Evolutionary conservation across 192 early-diverging fungal species (phyloP), one percentile per base, ranked within the genome.

Genomic region (Backusella liffmaniae): DNA sequence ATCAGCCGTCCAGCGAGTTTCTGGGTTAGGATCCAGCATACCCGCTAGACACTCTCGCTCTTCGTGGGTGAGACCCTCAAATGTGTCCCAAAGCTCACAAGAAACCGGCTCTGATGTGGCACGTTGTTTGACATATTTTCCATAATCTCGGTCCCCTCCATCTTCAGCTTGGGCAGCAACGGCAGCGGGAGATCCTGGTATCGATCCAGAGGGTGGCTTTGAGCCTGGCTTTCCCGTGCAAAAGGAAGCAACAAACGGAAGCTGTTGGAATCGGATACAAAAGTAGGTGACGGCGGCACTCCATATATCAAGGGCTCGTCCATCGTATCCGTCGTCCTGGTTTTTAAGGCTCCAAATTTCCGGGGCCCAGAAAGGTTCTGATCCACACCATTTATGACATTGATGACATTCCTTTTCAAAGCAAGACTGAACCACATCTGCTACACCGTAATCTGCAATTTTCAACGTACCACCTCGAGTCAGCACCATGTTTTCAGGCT

Each of bases 371-470:
- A 98, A 99, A 15, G 96, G 96, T 70, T 96, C 96, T 23, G 93
- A 95, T 26, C 98, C 98, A 80, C 94, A 96, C 66, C 96, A 83
- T n/a, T 97, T 96, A 59, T 91, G 87, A 72, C 94, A 95, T 56
- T 92, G 88, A 79, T 94, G 94, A 67, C 90, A 69, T 56, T 83
- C 78, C 56, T 84, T 89, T 80, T 96, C 91, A 91, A 94, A 96
- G 41, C 90, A 91, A 16, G 89, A 89, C 66, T 92, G 88, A 86
- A 99, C 98, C 7, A 98, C 98, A 79, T 96, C 95, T 2, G 94
- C 94, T 13, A 98, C 96, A 62, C 98, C 98, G 90, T 98, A 99
- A 87, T 99, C 97, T 9, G 97, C 96, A 80, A 99, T 96, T 82
- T 99, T 99, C 73, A 99, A 75, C 26, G 88, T 90, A 75, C 92